Percentiles rank a stretch among this genome's conserved stretches.
phyloP scores from a whole-genome alignment of 2,329 filamentous ascomycete genomes.

The Plenodomus biglobosus region DNA sequence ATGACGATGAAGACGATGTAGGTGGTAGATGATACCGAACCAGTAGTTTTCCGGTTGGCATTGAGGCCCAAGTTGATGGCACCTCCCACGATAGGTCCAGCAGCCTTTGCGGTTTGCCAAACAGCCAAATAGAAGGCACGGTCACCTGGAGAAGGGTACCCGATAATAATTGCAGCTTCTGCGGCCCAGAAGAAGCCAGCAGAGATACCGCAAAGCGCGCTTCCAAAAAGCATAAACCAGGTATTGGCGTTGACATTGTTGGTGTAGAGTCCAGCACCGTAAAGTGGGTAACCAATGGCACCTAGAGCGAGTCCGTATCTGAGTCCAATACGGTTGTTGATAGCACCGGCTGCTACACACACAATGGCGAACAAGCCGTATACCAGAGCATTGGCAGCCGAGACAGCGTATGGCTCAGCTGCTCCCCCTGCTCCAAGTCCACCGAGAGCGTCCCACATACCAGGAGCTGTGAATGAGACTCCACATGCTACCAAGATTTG shows the following conservation, averaged over 20 bases:
- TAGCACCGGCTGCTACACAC: constrained; percentile 38
- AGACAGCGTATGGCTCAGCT: constrained; percentile 38
- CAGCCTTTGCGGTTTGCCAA: constrained; percentile 41
- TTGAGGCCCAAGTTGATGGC: constrained; percentile 55
- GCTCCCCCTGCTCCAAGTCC: constrained; percentile 39
- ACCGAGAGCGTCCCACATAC: constrained; percentile 42
- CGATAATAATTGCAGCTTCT: constrained; percentile 47
- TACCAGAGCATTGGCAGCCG: constrained; percentile 37
- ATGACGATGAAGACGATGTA: constrained; percentile 53
- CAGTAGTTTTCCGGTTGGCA: constrained; percentile 39
- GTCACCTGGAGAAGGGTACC: constrained; percentile 44
- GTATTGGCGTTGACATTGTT: constrained; percentile 45
- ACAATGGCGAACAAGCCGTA: constrained; percentile 39
- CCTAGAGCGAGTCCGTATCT: constrained; percentile 46
- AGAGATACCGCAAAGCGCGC: constrained; percentile 43
- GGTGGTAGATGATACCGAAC: constrained; percentile 45
- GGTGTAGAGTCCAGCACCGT: constrained; percentile 46
- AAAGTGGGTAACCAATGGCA: constrained; percentile 47
- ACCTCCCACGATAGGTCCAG: constrained; percentile 52
- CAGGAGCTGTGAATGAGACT: constrained; percentile 39
- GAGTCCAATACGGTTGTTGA: constrained; percentile 43
- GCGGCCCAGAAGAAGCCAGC: constrained; percentile 50
- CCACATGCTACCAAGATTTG: constrained; percentile 39
- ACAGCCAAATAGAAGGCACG: constrained; percentile 42
- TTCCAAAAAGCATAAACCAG: constrained; percentile 47